A percentile compares a stretch with the other conserved stretches of the same genome.
phyloP scores from a whole-genome alignment of 2,329 filamentous ascomycete genomes.

The Myriosclerotinia scirpicola region DNA sequence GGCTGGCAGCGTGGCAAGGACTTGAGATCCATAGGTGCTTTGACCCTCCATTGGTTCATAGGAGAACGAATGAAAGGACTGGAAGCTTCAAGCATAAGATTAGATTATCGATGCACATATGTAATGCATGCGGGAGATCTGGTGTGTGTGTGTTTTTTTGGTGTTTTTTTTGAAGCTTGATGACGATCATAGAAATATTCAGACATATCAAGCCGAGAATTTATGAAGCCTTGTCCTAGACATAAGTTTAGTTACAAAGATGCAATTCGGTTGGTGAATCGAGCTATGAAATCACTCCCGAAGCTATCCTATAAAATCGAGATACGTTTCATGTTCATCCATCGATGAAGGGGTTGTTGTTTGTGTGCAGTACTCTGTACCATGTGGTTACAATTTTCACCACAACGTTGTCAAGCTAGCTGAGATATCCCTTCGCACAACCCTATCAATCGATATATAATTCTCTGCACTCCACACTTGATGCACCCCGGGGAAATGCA shows the following conservation, averaged over 20 bases:
- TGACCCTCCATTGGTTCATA: background rate
- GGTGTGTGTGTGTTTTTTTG: background rate
- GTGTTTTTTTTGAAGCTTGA: background rate
- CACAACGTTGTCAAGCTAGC: background rate
- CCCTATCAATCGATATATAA: background rate
- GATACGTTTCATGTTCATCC: background rate
- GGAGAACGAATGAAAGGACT: background rate
- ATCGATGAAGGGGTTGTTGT: background rate
- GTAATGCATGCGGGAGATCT: background rate
- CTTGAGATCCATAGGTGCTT: background rate
- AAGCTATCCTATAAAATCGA: background rate
- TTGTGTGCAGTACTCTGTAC: background rate
- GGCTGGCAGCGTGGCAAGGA: too few relatives aligned
- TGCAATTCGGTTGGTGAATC: too few relatives aligned
- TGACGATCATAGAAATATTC: background rate
- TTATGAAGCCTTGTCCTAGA: background rate
- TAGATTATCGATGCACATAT: background rate
- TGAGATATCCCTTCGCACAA: background rate
- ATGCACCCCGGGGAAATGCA: slow-evolving; percentile 19
- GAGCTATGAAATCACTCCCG: too few relatives aligned
- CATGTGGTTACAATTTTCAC: background rate
- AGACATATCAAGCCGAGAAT: background rate
- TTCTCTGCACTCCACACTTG: slow-evolving; percentile 1
- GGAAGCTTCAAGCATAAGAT: background rate
- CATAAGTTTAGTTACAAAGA: too few relatives aligned